These are phyloP conservation scores for Coemansia sp. DNA, from an alignment of 192 early-diverging fungal genomes.

Conservation along the genomic window DNA sequence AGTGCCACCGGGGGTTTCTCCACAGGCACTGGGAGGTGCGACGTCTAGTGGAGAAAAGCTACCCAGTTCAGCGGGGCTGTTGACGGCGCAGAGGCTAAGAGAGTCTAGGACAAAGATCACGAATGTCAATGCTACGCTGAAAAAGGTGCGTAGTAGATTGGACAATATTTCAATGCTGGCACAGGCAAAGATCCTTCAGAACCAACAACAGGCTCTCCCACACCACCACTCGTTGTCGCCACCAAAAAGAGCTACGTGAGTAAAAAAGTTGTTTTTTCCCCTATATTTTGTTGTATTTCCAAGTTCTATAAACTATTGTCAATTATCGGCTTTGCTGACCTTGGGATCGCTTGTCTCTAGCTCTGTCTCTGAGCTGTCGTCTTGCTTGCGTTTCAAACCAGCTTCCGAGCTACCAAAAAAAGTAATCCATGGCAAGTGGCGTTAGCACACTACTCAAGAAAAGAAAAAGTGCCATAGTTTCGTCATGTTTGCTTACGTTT, in stretches of 20 bases:
- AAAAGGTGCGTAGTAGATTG: conserved; percentile 34
- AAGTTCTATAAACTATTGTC: background rate
- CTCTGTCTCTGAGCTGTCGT: background rate
- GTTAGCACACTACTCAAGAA: background rate
- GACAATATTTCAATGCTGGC: conserved; percentile 51
- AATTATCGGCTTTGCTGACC: conserved; percentile 2
- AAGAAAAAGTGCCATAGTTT: background rate
- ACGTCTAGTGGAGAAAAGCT: background rate
- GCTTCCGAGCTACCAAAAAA: conserved; percentile 3
- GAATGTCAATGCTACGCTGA: conserved; percentile 35
- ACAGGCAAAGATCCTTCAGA: conserved; percentile 41
- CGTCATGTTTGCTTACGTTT: conserved; percentile 13
- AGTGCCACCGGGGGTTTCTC: conserved; percentile 10
- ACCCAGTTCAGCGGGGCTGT: conserved; percentile 9
- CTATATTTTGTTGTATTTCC: background rate
- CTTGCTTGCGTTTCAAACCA: conserved; percentile 16
- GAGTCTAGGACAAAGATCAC: conserved; percentile 30
- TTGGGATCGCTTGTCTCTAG: background rate
- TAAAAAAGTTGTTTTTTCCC: background rate
- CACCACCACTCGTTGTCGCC: background rate
- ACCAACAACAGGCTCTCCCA: conserved; percentile 7
- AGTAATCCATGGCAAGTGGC: background rate
- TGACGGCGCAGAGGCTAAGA: conserved; percentile 28
- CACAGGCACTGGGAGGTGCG: background rate
- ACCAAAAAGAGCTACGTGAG: background rate